These are phyloP conservation scores for Dentipellis fragilis DNA, from an alignment of 768 basidiomycete genomes.

Conservation along the genomic window DNA sequence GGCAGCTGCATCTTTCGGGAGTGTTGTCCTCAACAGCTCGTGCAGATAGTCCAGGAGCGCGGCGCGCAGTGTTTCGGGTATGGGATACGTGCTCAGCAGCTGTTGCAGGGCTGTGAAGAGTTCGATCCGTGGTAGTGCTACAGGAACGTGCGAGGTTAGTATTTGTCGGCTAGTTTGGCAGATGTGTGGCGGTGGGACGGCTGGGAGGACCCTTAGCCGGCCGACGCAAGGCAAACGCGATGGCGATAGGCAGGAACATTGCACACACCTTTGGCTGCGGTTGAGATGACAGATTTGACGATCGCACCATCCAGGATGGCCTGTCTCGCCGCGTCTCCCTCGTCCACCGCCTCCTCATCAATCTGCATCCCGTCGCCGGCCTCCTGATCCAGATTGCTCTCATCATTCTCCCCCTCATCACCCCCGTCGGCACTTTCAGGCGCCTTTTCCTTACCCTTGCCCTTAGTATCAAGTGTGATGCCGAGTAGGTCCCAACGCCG, in stretches of 20 bases:
- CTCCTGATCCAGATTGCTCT: slow-evolving; percentile 12
- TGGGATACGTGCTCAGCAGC: slow-evolving; percentile 34
- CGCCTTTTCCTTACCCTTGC: slow-evolving; percentile 17
- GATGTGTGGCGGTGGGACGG: not conserved
- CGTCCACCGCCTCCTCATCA: slow-evolving; percentile 16
- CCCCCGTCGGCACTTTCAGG: not conserved
- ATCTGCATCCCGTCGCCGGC: slow-evolving; percentile 10
- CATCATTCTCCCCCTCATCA: not conserved
- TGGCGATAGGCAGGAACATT: not conserved
- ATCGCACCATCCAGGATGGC: slow-evolving; percentile 73
- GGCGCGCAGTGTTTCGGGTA: slow-evolving; percentile 27
- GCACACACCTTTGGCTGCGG: slow-evolving; percentile 59
- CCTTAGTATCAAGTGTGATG: slow-evolving; percentile 31
- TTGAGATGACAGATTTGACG: slow-evolving; percentile 65
- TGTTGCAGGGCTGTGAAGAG: slow-evolving; percentile 33
- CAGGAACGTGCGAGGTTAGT: slow-evolving; percentile 5
- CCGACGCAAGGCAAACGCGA: no score
- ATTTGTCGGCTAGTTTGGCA: not conserved
- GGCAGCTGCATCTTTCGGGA: slow-evolving; percentile 29
- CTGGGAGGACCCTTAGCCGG: not conserved
- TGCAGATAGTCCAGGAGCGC: slow-evolving; percentile 35
- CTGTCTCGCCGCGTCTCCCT: slow-evolving; percentile 43
- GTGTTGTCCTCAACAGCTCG: slow-evolving; percentile 25
- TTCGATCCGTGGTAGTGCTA: slow-evolving; percentile 30
- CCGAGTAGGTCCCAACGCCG: slow-evolving; percentile 77